A percentile compares a stretch with the other conserved stretches of the same genome.
Conservation (phyloP, 805 yeast species). For the Candida silvicultrix region DNA sequence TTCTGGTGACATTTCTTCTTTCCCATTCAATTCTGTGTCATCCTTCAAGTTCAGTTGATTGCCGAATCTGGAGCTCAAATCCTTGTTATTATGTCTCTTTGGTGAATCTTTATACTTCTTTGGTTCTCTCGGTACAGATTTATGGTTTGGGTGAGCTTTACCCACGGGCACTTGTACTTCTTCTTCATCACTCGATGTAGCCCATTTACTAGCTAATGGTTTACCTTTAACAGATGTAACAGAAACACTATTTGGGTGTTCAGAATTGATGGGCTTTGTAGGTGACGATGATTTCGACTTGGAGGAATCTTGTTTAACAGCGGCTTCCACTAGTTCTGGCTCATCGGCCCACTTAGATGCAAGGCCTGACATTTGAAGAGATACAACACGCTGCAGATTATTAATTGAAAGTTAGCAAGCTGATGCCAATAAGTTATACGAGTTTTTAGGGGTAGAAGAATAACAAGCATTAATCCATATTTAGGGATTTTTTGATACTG, state of each 20-base stretch:
- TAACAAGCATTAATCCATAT: not conserved
- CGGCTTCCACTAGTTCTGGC: slow-evolving; percentile 10
- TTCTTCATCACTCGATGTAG: slow-evolving; percentile 2
- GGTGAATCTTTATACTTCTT: not conserved
- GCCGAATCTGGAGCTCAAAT: not conserved
- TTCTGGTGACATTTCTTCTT: not conserved
- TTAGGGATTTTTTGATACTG: not conserved
- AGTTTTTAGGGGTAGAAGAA: no score
- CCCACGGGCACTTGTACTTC: not conserved
- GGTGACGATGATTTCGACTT: slow-evolving; percentile 6
- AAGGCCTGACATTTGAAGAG: slow-evolving; percentile 1
- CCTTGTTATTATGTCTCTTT: not conserved
- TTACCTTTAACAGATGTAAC: slow-evolving; percentile 11
- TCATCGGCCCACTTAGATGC: slow-evolving; percentile 21
- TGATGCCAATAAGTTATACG: no score
- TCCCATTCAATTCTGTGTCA: not conserved
- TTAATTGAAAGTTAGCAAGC: not conserved
- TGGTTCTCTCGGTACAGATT: not conserved
- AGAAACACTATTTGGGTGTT: slow-evolving; percentile 9
- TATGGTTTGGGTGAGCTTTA: not conserved
- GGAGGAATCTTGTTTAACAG: slow-evolving; percentile 10
- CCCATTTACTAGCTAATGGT: slow-evolving; percentile 11
- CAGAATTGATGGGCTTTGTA: slow-evolving; percentile 11
- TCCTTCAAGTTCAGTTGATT: not conserved
- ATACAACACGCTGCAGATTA: no score